phyloP scores from a whole-genome alignment of 1,284 basidiomycete species.

The Trichosporon ovoides region DNA sequence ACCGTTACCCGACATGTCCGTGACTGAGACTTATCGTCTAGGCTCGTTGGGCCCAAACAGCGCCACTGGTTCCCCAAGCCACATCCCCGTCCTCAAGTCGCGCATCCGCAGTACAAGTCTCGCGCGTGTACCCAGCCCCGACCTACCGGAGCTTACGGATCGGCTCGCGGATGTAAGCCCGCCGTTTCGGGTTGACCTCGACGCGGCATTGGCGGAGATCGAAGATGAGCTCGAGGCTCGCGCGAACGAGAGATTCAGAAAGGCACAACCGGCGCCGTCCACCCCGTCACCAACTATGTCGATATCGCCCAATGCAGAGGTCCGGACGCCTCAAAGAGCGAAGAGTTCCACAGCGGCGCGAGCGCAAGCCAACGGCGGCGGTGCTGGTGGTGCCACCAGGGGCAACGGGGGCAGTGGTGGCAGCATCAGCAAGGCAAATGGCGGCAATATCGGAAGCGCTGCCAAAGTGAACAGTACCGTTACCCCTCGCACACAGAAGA shows the following conservation, averaged over 20 bases:
- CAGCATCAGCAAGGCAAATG: neutral
- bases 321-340: neutral
- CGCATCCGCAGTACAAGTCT: conserved; percentile 12
- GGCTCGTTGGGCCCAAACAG: neutral
- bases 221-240: conserved; percentile 22
- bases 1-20: neutral
- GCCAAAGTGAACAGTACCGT: neutral
- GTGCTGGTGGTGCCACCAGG: neutral
- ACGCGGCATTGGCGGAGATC: conserved; percentile 20
- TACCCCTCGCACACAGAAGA: neutral
- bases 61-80: neutral
- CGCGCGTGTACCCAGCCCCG: conserved; percentile 14
- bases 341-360: neutral
- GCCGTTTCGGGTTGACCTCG: conserved; percentile 22
- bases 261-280: conserved; percentile 8
- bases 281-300: neutral
- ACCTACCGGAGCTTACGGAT: conserved; percentile 9
- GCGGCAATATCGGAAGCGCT: neutral
- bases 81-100: conserved; percentile 21
- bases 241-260: conserved; percentile 14
- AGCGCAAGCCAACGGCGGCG: neutral
- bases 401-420: neutral
- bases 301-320: neutral
- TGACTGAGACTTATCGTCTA: neutral
- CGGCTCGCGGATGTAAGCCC: conserved; percentile 13